Conservation (phyloP, 345 rosid species). For the Euphorbia pulcherrima region DNA sequence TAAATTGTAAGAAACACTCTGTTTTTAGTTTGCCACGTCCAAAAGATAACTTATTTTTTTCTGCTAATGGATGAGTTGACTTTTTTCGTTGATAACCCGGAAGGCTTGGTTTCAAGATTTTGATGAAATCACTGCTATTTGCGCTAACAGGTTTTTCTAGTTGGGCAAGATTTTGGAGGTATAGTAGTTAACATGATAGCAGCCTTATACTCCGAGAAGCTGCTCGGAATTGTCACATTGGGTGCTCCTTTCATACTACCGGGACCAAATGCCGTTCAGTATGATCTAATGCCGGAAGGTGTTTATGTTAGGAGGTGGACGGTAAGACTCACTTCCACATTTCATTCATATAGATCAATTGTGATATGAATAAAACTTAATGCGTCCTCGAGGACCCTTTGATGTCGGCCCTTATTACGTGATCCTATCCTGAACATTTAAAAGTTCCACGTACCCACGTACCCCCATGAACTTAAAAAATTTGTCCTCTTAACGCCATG, state of each 20-base stretch:
- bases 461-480: neutral
- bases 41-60: neutral
- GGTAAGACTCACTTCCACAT: neutral
- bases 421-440: too few relatives aligned
- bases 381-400: too few relatives aligned
- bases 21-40: neutral
- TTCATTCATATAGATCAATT: too few relatives aligned
- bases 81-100: too few relatives aligned
- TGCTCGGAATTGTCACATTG: constrained; percentile 30
- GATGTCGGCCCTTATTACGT: too few relatives aligned
- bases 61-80: neutral
- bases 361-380: too few relatives aligned
- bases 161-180: constrained; percentile 45
- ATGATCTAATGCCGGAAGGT: neutral
- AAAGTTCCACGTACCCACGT: too few relatives aligned
- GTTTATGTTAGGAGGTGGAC: neutral
- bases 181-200: constrained; percentile 27
- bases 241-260: constrained; percentile 22
- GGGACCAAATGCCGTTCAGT: neutral
- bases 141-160: constrained; percentile 31
- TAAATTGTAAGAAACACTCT: neutral
- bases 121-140: neutral
- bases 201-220: constrained; percentile 25
- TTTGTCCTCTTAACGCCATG: neutral
- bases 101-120: too few relatives aligned